These are phyloP conservation scores for Macrolepiota dolichaula DNA, from an alignment of 768 basidiomycete species.

Conservation along the genomic window DNA sequence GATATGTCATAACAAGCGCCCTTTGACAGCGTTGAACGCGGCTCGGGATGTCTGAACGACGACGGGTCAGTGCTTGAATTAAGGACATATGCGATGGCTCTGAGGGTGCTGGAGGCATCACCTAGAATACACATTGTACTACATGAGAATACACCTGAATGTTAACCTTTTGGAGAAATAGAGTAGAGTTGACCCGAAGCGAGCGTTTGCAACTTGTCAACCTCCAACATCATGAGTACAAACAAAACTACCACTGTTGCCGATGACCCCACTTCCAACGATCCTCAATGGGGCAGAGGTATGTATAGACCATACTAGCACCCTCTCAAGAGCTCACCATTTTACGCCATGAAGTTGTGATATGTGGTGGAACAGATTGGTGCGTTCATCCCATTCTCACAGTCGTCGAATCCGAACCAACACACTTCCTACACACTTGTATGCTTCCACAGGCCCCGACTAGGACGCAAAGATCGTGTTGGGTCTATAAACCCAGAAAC, in stretches of 20 bases:
- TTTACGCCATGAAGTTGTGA: constrained; percentile 51
- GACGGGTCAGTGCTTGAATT: not conserved
- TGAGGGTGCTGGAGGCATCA: not conserved
- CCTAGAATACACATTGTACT: constrained; percentile 10
- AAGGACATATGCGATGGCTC: not conserved
- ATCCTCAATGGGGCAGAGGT: constrained; percentile 45
- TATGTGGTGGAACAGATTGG: constrained; percentile 90
- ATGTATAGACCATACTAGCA: constrained; percentile 15
- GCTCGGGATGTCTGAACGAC: not conserved
- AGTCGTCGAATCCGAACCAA: constrained; percentile 19
- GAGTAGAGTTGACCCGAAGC: constrained; percentile 14
- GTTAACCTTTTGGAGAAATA: constrained; percentile 12
- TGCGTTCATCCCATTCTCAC: constrained; percentile 40
- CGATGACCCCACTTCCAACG: constrained; percentile 16
- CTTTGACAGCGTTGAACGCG: not conserved
- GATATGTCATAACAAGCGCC: constrained; percentile 3
- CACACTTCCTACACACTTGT: constrained; percentile 14
- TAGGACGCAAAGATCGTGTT: constrained; percentile 72
- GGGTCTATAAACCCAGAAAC: constrained; percentile 42
- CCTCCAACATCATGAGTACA: constrained; percentile 13
- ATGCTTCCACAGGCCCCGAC: constrained; percentile 53
- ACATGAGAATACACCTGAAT: not conserved
- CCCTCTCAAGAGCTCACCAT: constrained; percentile 17
- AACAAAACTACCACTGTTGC: constrained; percentile 4
- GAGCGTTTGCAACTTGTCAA: constrained; percentile 14